Evolutionary conservation across 2,329 filamentous ascomycete species (phyloP), one percentile per base, ranked within the genome.

Genomic region (Orbilia brochopaga): DNA sequence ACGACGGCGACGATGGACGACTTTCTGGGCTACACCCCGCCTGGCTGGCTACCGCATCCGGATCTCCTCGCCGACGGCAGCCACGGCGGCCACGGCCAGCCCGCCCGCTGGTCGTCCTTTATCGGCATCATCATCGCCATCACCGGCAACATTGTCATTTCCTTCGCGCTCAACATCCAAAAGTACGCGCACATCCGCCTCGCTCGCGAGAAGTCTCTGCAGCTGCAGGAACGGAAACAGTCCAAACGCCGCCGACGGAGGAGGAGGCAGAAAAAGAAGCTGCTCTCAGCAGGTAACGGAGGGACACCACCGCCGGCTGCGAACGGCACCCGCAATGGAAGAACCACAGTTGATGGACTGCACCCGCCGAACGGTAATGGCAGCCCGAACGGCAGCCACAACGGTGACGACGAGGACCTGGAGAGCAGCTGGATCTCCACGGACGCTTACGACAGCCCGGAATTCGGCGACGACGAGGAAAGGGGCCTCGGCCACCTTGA

Each of bases 111-210:
- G 92, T 96, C 92, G 52, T 95, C 92, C 24, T 83, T 97, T 60
- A 97, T 99, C 78, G 94, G 94, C 76, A 97, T 99, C 77, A 81
- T 93, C 60, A 96, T 92, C 1, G 92, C 94, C 56, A 95, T 99
- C 77, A 85, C 89, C 57, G 94, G 94, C 63, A 99, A 99, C 77
- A 83, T 97, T 35, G 85, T 99, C 59, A 97, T 99, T 75, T 96
- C 93, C 0, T 87, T 99, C 74, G 94, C 94, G 11, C 86, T 99
- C 73, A 99, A 99, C 78, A 93, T 95, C 55, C 94, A 99, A 80
- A 87, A 94, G 75, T 97, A 97, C 79, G 93, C 94, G 35, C 94
- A 99, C 78, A 91, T 94, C 65, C 86, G 89, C 64, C 84, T 99
- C 73, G 87, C 91, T 73, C 85, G 88, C 76, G 87, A 92, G 78